phyloP scores from a whole-genome alignment of 2,329 filamentous ascomycete species.

The Cryphonectria naterciae region DNA sequence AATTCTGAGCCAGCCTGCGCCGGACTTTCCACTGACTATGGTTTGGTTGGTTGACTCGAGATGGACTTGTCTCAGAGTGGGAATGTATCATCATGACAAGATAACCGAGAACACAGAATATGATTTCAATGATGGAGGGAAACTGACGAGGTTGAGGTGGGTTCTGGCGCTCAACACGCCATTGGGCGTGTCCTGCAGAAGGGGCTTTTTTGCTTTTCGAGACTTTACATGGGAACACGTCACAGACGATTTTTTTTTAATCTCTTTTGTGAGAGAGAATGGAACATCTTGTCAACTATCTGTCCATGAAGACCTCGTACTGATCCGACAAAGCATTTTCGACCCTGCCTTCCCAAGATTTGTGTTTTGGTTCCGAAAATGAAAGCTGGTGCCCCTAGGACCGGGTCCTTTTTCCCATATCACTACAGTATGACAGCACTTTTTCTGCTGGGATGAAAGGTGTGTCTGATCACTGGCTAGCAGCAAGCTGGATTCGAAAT shows the following conservation, averaged over 20 bases:
- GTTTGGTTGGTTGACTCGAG: too few species aligned
- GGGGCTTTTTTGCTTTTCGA: not conserved
- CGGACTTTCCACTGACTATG: too few species aligned
- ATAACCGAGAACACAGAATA: not conserved
- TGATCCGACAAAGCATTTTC: not conserved
- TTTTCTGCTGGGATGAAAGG: not conserved
- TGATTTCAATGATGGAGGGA: not conserved
- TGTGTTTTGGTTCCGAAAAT: not conserved
- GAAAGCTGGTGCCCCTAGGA: not conserved
- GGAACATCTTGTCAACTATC: not conserved
- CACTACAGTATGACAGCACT: not conserved
- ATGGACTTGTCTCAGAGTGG: too few species aligned
- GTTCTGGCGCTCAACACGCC: not conserved
- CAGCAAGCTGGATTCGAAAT: slow-evolving; percentile 14
- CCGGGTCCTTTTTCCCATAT: not conserved
- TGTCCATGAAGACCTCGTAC: not conserved
- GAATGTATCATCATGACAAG: too few species aligned
- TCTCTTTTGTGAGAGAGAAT: not conserved
- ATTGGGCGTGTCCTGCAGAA: not conserved
- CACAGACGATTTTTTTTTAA: not conserved
- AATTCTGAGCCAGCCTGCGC: too few species aligned
- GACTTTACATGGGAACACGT: not conserved
- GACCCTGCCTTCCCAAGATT: not conserved
- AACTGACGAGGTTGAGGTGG: not conserved
- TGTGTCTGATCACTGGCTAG: not conserved